Percentiles rank a stretch among this genome's conserved stretches.
phyloP scores from a whole-genome alignment of 108 stramenopile species.

The Aureococcus anophagefferens region DNA sequence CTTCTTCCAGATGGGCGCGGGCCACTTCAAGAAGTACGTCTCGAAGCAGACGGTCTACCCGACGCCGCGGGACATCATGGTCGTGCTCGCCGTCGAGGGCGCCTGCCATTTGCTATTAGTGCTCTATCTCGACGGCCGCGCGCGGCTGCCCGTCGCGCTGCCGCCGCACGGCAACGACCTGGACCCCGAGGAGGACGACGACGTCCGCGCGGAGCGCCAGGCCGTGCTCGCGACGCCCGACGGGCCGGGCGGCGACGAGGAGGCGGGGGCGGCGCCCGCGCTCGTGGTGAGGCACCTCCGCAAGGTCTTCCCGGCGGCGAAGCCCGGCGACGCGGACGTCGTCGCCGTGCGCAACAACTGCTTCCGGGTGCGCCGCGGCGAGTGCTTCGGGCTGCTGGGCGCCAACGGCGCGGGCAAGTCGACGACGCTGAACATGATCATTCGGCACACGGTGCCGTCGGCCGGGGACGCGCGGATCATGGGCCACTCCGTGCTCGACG shows the following conservation, averaged over 20 bases:
- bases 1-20: not conserved
- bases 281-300: not conserved
- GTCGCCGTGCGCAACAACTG: not conserved
- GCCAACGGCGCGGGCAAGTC: too few relatives aligned
- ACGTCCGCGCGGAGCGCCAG: too few relatives aligned
- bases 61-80: too few relatives aligned
- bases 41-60: too few relatives aligned
- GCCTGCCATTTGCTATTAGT: not conserved
- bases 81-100: constrained; percentile 15
- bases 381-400: constrained; percentile 2
- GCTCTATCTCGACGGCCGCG: not conserved
- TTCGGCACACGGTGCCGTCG: not conserved
- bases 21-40: not conserved
- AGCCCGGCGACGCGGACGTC: not conserved
- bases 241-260: not conserved
- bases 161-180: too few relatives aligned
- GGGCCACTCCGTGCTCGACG: too few relatives aligned
- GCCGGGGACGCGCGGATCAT: too few relatives aligned
- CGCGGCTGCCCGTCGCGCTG: too few relatives aligned
- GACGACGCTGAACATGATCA: constrained; percentile 1
- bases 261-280: not conserved
- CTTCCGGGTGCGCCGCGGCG: not conserved
- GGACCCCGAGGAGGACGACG: too few relatives aligned
- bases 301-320: not conserved
- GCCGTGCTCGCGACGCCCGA: too few relatives aligned